Percentiles rank a stretch among this genome's conserved stretches.
Conservation (phyloP, 1,139 yeast genomes). For the Geotrichum reessii region DNA sequence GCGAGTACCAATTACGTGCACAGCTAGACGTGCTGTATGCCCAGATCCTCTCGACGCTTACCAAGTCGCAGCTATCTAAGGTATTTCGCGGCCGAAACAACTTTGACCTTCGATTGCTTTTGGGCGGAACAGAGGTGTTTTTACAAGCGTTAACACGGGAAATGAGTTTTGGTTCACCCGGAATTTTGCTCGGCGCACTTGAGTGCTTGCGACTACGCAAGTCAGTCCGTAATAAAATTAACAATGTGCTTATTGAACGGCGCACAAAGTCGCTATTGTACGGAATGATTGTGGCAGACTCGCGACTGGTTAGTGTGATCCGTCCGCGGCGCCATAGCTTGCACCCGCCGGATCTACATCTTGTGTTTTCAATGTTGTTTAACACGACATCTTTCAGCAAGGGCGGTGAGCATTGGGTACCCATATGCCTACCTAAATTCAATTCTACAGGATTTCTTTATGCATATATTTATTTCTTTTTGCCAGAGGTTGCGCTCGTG, state of each 20-base stretch:
- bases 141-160: slow-evolving; percentile 57
- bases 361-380: slow-evolving; percentile 57
- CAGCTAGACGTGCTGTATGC: slow-evolving; percentile 74
- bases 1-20: slow-evolving; percentile 50
- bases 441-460: slow-evolving; percentile 83
- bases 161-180: slow-evolving; percentile 49
- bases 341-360: slow-evolving; percentile 64
- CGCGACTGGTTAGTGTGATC: slow-evolving; percentile 52
- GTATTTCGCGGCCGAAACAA: slow-evolving; percentile 69
- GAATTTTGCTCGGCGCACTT: slow-evolving; percentile 54
- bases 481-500: slow-evolving; percentile 52
- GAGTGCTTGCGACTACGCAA: slow-evolving; percentile 51
- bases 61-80: slow-evolving; percentile 64
- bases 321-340: slow-evolving; percentile 60
- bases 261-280: slow-evolving; percentile 49
- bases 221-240: slow-evolving; percentile 44
- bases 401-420: slow-evolving; percentile 84
- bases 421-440: slow-evolving; percentile 86
- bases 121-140: slow-evolving; percentile 62
- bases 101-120: slow-evolving; percentile 71
- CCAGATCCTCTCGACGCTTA: slow-evolving; percentile 72
- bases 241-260: slow-evolving; percentile 40
- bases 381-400: slow-evolving; percentile 47
- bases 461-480: slow-evolving; percentile 63
- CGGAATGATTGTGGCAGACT: slow-evolving; percentile 55